phyloP scores from a whole-genome alignment of 1,139 yeast species.

The Yamadazyma friedrichii region DNA sequence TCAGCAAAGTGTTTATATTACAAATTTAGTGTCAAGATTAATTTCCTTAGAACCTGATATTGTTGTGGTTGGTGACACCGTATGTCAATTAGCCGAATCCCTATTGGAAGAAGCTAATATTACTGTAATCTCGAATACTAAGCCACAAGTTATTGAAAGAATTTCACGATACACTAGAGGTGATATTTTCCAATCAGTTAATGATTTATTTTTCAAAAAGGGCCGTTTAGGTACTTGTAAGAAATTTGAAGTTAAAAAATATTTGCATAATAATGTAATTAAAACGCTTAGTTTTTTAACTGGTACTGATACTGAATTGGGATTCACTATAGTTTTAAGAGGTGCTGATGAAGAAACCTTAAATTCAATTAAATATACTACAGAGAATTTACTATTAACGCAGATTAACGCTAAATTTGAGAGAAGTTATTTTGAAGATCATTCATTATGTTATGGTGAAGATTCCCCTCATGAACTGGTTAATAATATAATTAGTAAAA shows the following conservation, averaged over 20 bases:
- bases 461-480: slow-evolving; percentile 15
- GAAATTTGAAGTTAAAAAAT: slow-evolving; percentile 68
- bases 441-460: slow-evolving; percentile 35
- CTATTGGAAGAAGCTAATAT: slow-evolving; percentile 72
- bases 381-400: slow-evolving; percentile 77
- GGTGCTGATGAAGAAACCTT: slow-evolving; percentile 67
- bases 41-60: slow-evolving; percentile 77
- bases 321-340: slow-evolving; percentile 79
- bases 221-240: slow-evolving; percentile 72
- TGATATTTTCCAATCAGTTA: slow-evolving; percentile 60
- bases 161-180: slow-evolving; percentile 80
- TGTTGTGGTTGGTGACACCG: slow-evolving; percentile 75
- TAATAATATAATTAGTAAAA: slow-evolving; percentile 6
- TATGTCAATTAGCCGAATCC: slow-evolving; percentile 79
- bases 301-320: slow-evolving; percentile 73
- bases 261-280: slow-evolving; percentile 49
- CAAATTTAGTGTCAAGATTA: slow-evolving; percentile 78
- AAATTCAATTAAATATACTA: slow-evolving; percentile 69
- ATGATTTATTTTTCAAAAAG: slow-evolving; percentile 48
- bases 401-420: slow-evolving; percentile 79
- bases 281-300: slow-evolving; percentile 76
- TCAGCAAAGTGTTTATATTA: slow-evolving; percentile 83
- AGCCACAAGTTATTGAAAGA: slow-evolving; percentile 79
- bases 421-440: slow-evolving; percentile 76
- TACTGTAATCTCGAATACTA: slow-evolving; percentile 75